Conservation (phyloP, 2,329 filamentous ascomycete genomes). For the Colletotrichum somersetense region DNA sequence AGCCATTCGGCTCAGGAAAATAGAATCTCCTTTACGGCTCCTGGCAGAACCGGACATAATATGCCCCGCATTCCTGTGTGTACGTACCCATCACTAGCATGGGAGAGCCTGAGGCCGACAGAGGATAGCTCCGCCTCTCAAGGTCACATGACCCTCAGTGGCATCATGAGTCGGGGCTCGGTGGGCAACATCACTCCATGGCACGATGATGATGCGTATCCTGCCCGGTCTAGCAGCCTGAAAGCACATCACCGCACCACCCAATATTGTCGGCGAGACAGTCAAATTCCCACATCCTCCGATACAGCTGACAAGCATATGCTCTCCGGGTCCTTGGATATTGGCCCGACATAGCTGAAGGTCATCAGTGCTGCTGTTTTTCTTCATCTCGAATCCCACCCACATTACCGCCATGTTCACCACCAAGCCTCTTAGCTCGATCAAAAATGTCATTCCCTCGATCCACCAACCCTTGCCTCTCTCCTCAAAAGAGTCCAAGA, state of each 20-base stretch:
- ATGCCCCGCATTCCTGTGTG: too few relatives aligned
- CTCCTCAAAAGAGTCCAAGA: constrained; percentile 63
- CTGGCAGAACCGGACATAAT: neutral
- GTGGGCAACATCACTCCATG: constrained; percentile 18
- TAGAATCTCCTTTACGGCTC: neutral
- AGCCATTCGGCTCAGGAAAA: neutral
- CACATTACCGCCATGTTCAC: constrained; percentile 48
- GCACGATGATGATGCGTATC: constrained; percentile 25
- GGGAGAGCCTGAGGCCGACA: constrained; percentile 6
- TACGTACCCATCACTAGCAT: constrained; percentile 10
- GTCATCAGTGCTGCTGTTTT: constrained; percentile 1
- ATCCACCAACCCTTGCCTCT: constrained; percentile 67
- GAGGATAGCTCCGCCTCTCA: neutral
- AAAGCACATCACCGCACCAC: constrained; percentile 3
- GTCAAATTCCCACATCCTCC: neutral
- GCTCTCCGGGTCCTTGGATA: neutral
- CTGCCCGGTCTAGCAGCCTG: neutral
- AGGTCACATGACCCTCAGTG: constrained; percentile 34
- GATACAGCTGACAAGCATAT: neutral
- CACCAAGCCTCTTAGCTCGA: constrained; percentile 53
- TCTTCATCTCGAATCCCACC: neutral
- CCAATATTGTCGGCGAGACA: neutral
- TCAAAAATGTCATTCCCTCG: constrained; percentile 57
- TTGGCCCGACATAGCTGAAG: neutral
- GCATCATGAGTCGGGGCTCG: constrained; percentile 22